Percentiles rank a stretch among this genome's conserved stretches.
These are phyloP conservation scores for Miamiensis avidus DNA, from an alignment of 169 alveolate species.

Conservation along the genomic window DNA sequence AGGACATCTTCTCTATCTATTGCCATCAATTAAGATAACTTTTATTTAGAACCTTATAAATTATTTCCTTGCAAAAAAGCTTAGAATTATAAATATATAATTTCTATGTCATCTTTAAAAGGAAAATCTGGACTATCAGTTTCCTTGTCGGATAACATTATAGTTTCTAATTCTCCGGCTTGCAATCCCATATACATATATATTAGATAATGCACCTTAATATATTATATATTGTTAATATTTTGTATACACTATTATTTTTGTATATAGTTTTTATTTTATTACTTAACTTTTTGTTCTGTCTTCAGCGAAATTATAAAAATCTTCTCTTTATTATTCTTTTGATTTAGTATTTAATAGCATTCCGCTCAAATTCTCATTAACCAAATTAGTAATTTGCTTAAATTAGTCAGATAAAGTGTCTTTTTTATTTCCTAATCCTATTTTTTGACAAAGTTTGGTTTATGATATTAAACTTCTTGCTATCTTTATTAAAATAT, in stretches of 20 bases:
- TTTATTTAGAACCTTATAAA: not conserved
- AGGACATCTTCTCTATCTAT: not conserved
- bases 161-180: not conserved
- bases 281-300: not conserved
- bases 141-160: not conserved
- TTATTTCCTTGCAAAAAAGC: not conserved
- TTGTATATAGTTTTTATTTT: no score
- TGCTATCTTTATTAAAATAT: not conserved
- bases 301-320: not conserved
- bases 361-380: not conserved
- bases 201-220: not conserved
- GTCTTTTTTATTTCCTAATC: not conserved
- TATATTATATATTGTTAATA: no score
- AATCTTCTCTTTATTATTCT: not conserved
- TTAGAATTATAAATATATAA: no score
- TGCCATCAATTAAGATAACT: not conserved
- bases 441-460: no score
- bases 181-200: not conserved
- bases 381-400: not conserved
- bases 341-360: no score
- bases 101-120: not conserved
- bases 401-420: not conserved
- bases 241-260: no score
- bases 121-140: not conserved
- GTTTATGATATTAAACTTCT: not conserved